Base-by-base conservation (phyloP, 106 monocot genomes). In the Dioscorea zingiberensis region DNA sequence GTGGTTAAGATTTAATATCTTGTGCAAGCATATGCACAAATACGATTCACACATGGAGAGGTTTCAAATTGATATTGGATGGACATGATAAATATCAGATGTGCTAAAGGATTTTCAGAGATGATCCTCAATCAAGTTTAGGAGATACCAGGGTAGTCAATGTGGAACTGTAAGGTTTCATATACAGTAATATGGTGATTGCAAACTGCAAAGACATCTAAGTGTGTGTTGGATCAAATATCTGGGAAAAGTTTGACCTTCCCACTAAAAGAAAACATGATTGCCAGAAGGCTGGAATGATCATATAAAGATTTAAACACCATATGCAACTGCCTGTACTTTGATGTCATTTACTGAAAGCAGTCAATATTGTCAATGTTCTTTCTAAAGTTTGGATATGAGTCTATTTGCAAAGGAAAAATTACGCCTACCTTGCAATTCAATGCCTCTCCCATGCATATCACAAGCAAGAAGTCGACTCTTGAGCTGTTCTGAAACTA, bases 391-490 rank as follows among this genome's bases (percentile, higher is more conserved):
- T 26, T 51, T 9, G 27, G 44, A 2, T 21, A 19, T 51, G 7
- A 19, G 4, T 14, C 29, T 27, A 21, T 8, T 26, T 19, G 7
- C 1, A 9, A 47, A 24, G 47, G 57, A 27, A 32, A 7, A 14
- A 59, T 22, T 62, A 15, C 25, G 46, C 22, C 77, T 76, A 98
- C 98, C 98, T 84, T 89, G 74, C 24, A 86, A 73, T 73, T 98
- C 92, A 76, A 98, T 89, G 28, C 98, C 98, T 26, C 70, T 81
- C 6, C 93, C 93, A 76, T 93, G 92, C 55, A 89, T 82, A 46
- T 89, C 75, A 68, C 93, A 98, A 25, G 84, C 55, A 60, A 78
- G 53, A 27, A 93, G 87, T 69, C 73, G 61, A 7, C 84, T 81
- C 69, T 86, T 93, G 2, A 98, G 57, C 47, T 80, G 21, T 56